A percentile compares a stretch with the other conserved stretches of the same genome.
These are phyloP conservation scores for Pseudevernia furfuracea DNA, from an alignment of 495 filamentous ascomycete species.

Conservation along the genomic window DNA sequence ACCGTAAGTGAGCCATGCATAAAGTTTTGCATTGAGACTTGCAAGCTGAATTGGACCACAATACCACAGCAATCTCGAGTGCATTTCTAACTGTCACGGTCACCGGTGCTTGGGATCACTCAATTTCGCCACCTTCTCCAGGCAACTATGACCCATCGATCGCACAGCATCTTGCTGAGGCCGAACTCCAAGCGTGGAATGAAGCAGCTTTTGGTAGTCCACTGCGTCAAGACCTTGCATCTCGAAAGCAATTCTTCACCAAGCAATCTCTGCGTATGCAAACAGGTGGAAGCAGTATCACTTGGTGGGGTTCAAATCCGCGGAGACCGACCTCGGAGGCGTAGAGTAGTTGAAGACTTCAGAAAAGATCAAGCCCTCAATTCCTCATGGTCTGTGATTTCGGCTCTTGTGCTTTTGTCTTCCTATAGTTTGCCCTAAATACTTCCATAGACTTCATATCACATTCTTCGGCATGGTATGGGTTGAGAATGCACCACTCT, in stretches of 20 bases:
- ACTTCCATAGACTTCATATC: conserved; percentile 5
- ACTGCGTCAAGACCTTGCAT: neutral
- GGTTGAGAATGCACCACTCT: conserved; percentile 27
- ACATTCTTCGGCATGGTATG: neutral
- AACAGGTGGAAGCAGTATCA: conserved; percentile 4
- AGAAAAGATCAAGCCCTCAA: neutral
- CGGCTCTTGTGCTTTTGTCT: neutral
- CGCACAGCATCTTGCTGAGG: neutral
- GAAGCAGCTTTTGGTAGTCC: neutral
- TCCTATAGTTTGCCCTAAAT: neutral
- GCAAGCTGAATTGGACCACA: neutral
- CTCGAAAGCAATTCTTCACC: neutral
- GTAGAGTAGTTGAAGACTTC: neutral
- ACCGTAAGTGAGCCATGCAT: neutral
- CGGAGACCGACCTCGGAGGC: neutral
- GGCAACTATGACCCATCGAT: conserved; percentile 2
- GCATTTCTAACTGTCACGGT: neutral
- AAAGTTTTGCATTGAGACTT: neutral
- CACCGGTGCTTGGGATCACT: neutral
- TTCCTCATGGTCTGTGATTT: neutral
- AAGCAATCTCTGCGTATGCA: neutral
- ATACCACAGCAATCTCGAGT: conserved; percentile 1
- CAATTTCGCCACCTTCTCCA: neutral
- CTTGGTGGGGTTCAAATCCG: conserved; percentile 1
- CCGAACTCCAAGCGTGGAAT: neutral